Evolutionary conservation across 106 monocot genomes (phyloP).

Genomic region (Alisma plantagoaquatica): DNA sequence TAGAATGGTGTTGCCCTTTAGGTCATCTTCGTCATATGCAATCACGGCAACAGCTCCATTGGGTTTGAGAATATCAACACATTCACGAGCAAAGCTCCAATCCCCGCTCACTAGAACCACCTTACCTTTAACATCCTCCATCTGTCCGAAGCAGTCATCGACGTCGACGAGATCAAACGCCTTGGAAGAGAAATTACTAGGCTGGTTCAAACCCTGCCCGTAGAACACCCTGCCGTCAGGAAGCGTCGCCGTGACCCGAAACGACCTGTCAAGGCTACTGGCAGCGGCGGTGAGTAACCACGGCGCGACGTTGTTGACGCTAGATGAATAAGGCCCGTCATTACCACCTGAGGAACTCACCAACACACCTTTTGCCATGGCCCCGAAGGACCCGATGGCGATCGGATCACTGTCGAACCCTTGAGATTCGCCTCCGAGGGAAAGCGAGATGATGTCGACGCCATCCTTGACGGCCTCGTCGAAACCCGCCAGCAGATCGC

Average conservation of each 20-base stretch:
- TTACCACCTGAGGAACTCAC: slow-evolving; percentile 6
- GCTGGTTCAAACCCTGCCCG: slow-evolving; percentile 2
- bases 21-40: too few relatives aligned
- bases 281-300: slow-evolving; percentile 11
- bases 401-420: background rate
- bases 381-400: slow-evolving; percentile 13
- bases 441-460: slow-evolving; percentile 7
- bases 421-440: background rate
- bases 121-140: too few relatives aligned
- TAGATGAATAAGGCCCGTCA: background rate
- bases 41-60: background rate
- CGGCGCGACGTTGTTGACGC: slow-evolving; percentile 18
- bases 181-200: background rate
- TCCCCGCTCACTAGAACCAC: too few relatives aligned
- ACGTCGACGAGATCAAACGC: too few relatives aligned
- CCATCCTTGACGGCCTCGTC: slow-evolving; percentile 9
- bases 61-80: too few relatives aligned
- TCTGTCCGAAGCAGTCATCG: background rate
- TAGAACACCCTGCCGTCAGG: too few relatives aligned
- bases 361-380: slow-evolving; percentile 1
- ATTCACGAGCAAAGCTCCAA: slow-evolving; percentile 1
- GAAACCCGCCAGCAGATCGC: slow-evolving; percentile 1
- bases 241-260: too few relatives aligned
- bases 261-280: too few relatives aligned
- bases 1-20: too few relatives aligned